phyloP scores from a whole-genome alignment of 23 red algal species.

The Gracilaria domingensis region DNA sequence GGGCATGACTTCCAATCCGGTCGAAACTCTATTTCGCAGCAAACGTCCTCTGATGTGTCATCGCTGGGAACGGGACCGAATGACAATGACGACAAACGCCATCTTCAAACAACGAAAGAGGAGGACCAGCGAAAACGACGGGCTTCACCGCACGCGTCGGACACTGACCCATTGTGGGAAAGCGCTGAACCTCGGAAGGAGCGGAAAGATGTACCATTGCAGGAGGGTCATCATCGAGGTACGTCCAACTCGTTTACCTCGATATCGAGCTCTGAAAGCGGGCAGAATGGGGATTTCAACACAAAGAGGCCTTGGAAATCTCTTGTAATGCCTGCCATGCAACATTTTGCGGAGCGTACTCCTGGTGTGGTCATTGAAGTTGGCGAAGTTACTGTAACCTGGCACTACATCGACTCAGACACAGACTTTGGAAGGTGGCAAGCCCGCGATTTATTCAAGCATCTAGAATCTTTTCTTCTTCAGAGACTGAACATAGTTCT shows the following conservation, averaged over 20 bases:
- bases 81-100: neutral
- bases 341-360: conserved; percentile 85
- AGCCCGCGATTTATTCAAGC: conserved; percentile 82
- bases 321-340: conserved; percentile 65
- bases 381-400: conserved; percentile 80
- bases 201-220: conserved; percentile 7
- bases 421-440: conserved; percentile 92
- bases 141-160: neutral
- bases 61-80: neutral
- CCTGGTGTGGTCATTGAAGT: conserved; percentile 90
- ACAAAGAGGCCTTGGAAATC: conserved; percentile 66
- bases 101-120: neutral
- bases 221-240: conserved; percentile 24
- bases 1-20: conserved; percentile 11
- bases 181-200: conserved; percentile 1
- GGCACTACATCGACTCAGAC: conserved; percentile 92
- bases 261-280: conserved; percentile 33
- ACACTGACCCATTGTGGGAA: neutral
- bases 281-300: conserved; percentile 33
- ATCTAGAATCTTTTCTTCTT: conserved; percentile 78
- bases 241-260: conserved; percentile 27
- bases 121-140: neutral
- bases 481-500: conserved; percentile 66
- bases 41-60: neutral
- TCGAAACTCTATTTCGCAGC: neutral